Conservation (phyloP, 164 flowering plant genomes). For the Hamamelis virginiana region DNA sequence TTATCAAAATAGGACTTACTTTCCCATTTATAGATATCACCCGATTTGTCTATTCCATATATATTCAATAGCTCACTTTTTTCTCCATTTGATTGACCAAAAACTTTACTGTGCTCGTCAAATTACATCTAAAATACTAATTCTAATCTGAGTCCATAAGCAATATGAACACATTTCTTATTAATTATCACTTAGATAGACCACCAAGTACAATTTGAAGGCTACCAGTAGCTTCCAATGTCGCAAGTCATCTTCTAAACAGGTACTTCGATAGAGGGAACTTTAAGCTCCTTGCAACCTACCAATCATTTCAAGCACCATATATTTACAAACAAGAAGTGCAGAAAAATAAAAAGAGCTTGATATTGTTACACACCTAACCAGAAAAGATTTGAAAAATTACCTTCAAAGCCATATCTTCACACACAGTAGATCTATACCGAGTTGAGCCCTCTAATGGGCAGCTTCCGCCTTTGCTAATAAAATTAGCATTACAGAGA, state of each 20-base stretch:
- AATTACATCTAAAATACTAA: too few species aligned
- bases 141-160: too few species aligned
- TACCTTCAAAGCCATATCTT: conserved; percentile 86
- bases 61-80: too few species aligned
- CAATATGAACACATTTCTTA: background rate
- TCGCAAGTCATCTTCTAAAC: conserved; percentile 51
- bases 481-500: conserved; percentile 86
- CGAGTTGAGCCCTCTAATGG: conserved; percentile 88
- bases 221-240: conserved; percentile 3
- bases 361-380: background rate
- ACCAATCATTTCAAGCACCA: conserved; percentile 14
- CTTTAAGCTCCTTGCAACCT: conserved; percentile 91
- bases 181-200: background rate
- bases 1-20: too few species aligned
- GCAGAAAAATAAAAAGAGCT: background rate
- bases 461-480: conserved; percentile 82
- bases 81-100: too few species aligned
- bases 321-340: background rate
- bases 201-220: conserved; percentile 5
- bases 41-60: too few species aligned
- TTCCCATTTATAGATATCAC: too few species aligned
- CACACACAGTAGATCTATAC: conserved; percentile 69
- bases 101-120: too few species aligned
- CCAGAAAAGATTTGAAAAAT: background rate
- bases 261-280: conserved; percentile 84